phyloP scores from a whole-genome alignment of 345 rosid species.

The Citrus maxima region DNA sequence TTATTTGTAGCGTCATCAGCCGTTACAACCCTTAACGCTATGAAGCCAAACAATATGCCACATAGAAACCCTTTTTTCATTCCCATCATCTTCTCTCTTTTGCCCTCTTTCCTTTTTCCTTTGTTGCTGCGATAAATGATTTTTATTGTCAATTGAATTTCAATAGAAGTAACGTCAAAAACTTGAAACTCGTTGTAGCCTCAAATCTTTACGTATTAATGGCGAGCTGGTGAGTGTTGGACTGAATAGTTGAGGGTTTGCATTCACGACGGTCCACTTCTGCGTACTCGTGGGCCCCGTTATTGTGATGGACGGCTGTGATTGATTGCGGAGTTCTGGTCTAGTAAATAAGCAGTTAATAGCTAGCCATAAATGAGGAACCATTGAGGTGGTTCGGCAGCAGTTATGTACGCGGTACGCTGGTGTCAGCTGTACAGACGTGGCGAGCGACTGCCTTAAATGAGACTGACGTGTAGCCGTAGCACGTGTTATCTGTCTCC shows the following conservation, averaged over 20 bases:
- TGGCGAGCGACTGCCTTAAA: background rate
- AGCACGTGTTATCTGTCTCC: background rate
- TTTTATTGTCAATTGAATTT: no score
- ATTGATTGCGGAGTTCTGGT: background rate
- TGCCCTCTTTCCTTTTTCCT: background rate
- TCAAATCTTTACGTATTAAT: background rate
- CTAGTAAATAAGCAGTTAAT: background rate
- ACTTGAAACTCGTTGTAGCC: no score
- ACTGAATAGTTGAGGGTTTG: background rate
- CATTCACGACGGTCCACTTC: background rate
- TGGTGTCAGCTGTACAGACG: background rate
- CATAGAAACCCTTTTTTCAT: background rate
- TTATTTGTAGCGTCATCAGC: background rate
- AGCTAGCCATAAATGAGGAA: conserved; percentile 2
- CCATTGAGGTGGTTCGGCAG: conserved; percentile 6
- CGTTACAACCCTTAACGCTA: conserved; percentile 10
- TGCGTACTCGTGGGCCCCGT: background rate
- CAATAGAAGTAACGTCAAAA: background rate
- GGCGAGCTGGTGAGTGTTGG: conserved; percentile 4
- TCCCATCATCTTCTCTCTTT: background rate
- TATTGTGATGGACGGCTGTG: background rate
- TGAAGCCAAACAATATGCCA: background rate
- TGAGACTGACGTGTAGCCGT: background rate
- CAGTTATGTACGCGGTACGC: background rate
- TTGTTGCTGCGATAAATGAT: background rate